Evolutionary conservation across 2,329 filamentous ascomycete species (phyloP).

Genomic region (Ampelomyces quisqualis): DNA sequence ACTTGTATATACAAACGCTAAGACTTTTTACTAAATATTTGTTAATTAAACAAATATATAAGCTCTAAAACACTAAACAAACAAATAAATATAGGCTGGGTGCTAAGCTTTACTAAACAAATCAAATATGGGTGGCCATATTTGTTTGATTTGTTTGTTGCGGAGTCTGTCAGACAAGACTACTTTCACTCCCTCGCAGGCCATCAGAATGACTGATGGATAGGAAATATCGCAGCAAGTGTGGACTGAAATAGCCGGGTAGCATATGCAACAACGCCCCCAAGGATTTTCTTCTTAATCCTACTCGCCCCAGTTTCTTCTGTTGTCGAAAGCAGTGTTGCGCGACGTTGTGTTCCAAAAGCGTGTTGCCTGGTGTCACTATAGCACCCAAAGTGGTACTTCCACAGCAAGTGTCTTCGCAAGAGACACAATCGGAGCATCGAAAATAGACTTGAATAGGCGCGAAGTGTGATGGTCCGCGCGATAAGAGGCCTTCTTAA

Average conservation of each 20-base stretch:
- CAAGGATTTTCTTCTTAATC: slow-evolving; percentile 5
- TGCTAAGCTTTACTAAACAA: too few relatives aligned
- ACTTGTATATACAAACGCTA: too few relatives aligned
- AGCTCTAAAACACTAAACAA: too few relatives aligned
- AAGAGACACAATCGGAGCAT: slow-evolving; percentile 1
- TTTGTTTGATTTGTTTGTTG: too few relatives aligned
- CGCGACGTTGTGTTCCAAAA: slow-evolving; percentile 4
- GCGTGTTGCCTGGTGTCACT: slow-evolving; percentile 1
- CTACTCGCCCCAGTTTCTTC: slow-evolving; percentile 1
- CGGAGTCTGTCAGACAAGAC: slow-evolving; percentile 4
- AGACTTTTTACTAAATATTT: too few relatives aligned
- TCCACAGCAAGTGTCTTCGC: slow-evolving; percentile 3
- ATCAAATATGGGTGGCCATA: too few relatives aligned
- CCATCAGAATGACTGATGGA: slow-evolving; percentile 6
- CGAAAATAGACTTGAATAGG: slow-evolving; percentile 3
- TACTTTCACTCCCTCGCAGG: slow-evolving; percentile 5
- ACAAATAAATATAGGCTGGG: too few relatives aligned
- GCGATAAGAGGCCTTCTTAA: slow-evolving; percentile 1
- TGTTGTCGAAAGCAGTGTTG: not conserved
- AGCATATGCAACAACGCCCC: not conserved
- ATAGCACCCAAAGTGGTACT: not conserved
- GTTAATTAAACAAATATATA: too few relatives aligned
- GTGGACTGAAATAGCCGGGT: slow-evolving; percentile 2
- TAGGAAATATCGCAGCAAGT: slow-evolving; percentile 6
- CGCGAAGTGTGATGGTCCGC: slow-evolving; percentile 1